Base-by-base conservation (phyloP, 257 asterid species). In the Marsdenia floribunda region DNA sequence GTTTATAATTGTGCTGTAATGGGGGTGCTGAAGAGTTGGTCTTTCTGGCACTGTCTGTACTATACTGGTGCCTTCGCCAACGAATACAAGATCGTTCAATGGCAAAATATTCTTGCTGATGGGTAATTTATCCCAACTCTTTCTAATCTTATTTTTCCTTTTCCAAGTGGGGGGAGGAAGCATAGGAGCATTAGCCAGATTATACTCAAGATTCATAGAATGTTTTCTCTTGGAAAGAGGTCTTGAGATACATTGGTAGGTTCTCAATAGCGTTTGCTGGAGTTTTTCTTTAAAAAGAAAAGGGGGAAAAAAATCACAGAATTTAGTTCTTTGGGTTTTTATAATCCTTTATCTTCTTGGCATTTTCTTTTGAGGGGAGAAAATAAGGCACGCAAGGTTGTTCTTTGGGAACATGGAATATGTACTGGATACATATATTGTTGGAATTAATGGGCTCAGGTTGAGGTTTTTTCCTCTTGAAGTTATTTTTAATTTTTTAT, bases 1-100 rank as follows among this genome's bases (percentile, higher is more conserved):
- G 99, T 95, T 44, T 95, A 92, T 86, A 95, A 95, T 76, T 95
- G 98, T 82, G 96, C 99, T 42, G 99, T 92, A 80, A 95, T 95
- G 99, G n/a, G 97, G 99, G 66, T 92, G 99, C 89, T 95, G 89
- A 90, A 68, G 72, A 78, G 72, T 63, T 71, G 82, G 72, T 72
- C 15, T 64, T 72, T 53, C 71, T 44, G 84, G 80, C 84, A 29
- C 83, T 77, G 29, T 64, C 58, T 74, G 73, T 76, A 71, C 73
- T 76, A 68, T 50, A 70, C 65, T 53, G 70, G 72, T 81, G 82
- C 76, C 71, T 75, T 46, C 69, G 65, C 81, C 64, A 72, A 76
- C 81, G 79, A 69, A 79, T 76, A 80, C 79, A 53, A 65, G 75
- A 80, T 77, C 84, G 86, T 82, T 84, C 87, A 79, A 86, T 78